Conservation (phyloP, 306 rosid genomes). For the Vicia faba region DNA sequence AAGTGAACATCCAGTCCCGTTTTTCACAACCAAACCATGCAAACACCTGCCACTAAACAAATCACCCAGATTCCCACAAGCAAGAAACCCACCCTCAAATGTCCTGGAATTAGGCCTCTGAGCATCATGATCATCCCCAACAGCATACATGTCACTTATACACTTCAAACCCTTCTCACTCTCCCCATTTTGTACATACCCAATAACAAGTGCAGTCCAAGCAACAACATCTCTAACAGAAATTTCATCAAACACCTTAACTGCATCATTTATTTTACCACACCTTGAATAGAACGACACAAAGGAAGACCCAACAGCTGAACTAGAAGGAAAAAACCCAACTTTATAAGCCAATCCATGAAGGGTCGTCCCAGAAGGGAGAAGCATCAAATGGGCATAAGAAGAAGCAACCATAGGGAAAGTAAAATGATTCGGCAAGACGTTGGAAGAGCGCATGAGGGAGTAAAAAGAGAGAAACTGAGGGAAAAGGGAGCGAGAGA, state of each 20-base stretch:
- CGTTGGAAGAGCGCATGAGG: conserved; percentile 55
- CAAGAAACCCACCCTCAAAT: conserved; percentile 73
- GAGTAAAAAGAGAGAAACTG: conserved; percentile 50
- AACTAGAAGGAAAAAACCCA: conserved; percentile 44
- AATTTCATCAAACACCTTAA: conserved; percentile 62
- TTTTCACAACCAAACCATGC: conserved; percentile 61
- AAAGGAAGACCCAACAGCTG: conserved; percentile 68
- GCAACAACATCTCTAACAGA: conserved; percentile 66
- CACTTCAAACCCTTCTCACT: conserved; percentile 64
- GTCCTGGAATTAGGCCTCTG: conserved; percentile 68
- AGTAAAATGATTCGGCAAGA: conserved; percentile 57
- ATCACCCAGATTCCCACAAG: conserved; percentile 66
- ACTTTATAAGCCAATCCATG: conserved; percentile 63
- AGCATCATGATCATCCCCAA: conserved; percentile 53
- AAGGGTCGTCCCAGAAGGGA: conserved; percentile 47
- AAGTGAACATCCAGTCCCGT: conserved; percentile 54
- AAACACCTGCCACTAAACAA: conserved; percentile 63
- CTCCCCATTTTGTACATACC: conserved; percentile 68
- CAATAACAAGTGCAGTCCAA: conserved; percentile 78
- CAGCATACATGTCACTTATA: conserved; percentile 68
- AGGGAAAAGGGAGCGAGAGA: conserved; percentile 49
- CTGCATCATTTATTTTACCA: conserved; percentile 51
- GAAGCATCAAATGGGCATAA: conserved; percentile 51
- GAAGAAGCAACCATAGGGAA: conserved; percentile 62
- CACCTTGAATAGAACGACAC: conserved; percentile 61